These are phyloP conservation scores for Yamadazyma laniorum DNA, from an alignment of 805 yeast genomes.

Conservation along the genomic window DNA sequence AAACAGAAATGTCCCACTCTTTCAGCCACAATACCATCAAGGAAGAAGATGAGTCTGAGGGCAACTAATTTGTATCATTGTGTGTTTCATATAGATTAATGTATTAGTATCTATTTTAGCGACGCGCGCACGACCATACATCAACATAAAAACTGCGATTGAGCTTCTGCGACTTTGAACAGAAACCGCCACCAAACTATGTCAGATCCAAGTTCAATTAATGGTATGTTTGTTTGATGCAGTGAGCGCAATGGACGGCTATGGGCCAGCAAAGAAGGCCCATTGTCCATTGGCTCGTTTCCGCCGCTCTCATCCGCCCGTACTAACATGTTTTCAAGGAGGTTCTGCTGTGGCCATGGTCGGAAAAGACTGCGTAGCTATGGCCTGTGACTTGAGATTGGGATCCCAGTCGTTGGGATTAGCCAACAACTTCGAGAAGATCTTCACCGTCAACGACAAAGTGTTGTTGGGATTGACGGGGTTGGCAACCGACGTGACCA, in stretches of 20 bases:
- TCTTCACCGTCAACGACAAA: slow-evolving; percentile 76
- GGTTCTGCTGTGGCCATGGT: slow-evolving; percentile 99
- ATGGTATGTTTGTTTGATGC: slow-evolving; percentile 38
- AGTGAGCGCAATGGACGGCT: neutral
- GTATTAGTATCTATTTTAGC: neutral
- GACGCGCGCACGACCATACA: neutral
- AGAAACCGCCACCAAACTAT: slow-evolving; percentile 28
- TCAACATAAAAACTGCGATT: too few relatives aligned
- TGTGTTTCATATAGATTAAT: neutral
- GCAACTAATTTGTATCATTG: slow-evolving; percentile 1
- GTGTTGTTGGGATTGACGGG: slow-evolving; percentile 93
- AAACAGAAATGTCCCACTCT: slow-evolving; percentile 25
- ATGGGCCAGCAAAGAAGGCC: too few relatives aligned
- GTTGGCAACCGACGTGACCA: slow-evolving; percentile 88
- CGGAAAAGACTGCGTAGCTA: slow-evolving; percentile 97
- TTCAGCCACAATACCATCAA: slow-evolving; percentile 37
- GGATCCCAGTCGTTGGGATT: slow-evolving; percentile 94
- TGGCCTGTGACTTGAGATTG: slow-evolving; percentile 90
- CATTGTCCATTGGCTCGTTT: too few relatives aligned
- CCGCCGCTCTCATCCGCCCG: neutral
- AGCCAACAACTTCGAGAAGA: slow-evolving; percentile 88
- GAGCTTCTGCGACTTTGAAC: neutral
- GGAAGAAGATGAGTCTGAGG: slow-evolving; percentile 38
- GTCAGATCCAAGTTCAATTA: slow-evolving; percentile 79
- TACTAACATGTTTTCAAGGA: slow-evolving; percentile 34